Evolutionary conservation across 495 filamentous ascomycete species (phyloP).

Genomic region (Massariosphaeria phaeospora): DNA sequence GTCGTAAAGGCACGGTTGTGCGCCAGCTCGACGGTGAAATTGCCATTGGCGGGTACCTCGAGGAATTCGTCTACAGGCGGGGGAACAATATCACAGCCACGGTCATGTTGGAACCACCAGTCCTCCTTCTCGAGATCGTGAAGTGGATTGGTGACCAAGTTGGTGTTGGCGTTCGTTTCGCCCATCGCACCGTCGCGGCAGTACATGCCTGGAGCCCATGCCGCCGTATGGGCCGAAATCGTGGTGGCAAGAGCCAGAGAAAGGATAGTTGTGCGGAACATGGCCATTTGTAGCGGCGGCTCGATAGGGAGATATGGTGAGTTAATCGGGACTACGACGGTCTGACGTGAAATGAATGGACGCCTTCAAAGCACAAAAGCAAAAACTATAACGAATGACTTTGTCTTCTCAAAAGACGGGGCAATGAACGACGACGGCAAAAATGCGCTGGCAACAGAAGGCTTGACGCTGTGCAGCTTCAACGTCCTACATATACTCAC

Average conservation of each 20-base stretch:
- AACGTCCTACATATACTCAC: too few relatives aligned
- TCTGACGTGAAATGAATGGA: background rate
- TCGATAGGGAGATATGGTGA: too few relatives aligned
- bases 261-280: constrained; percentile 9
- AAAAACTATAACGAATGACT: background rate
- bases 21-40: constrained; percentile 51
- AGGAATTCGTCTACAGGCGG: constrained; percentile 45
- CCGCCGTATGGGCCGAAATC: constrained; percentile 44
- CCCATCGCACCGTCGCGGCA: constrained; percentile 40
- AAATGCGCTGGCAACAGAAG: too few relatives aligned
- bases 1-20: constrained; percentile 50
- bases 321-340: background rate
- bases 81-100: constrained; percentile 45
- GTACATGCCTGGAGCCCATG: constrained; percentile 50
- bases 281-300: too few relatives aligned
- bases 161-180: constrained; percentile 44
- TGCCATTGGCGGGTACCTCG: constrained; percentile 50
- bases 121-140: constrained; percentile 42
- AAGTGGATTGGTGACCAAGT: constrained; percentile 44
- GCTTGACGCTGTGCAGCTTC: too few relatives aligned
- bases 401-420: too few relatives aligned
- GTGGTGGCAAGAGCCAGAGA: background rate
- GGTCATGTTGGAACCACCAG: constrained; percentile 53
- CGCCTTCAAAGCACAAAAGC: constrained; percentile 1
- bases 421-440: too few relatives aligned